phyloP scores from a whole-genome alignment of 176 grass and related monocot species.

The Saccharum spontaneum region DNA sequence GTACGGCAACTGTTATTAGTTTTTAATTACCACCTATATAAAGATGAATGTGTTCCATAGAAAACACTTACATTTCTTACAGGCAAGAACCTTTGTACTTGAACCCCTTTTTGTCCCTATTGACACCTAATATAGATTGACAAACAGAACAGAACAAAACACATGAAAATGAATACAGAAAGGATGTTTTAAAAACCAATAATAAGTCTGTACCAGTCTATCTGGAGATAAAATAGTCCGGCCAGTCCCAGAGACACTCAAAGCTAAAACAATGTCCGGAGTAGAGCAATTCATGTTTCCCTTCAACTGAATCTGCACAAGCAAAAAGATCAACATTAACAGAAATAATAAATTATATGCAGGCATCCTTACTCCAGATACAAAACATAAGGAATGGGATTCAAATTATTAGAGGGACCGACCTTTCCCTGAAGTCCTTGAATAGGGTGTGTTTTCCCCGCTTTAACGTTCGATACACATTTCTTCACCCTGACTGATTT shows the following conservation, averaged over 20 bases:
- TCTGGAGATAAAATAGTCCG: background rate
- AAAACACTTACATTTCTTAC: conserved; percentile 46
- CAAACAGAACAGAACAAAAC: conserved; percentile 17
- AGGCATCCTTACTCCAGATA: conserved; percentile 18
- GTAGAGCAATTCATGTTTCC: background rate
- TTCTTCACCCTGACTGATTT: conserved; percentile 30
- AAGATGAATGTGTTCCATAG: background rate
- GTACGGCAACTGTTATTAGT: conserved; percentile 26
- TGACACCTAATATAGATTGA: conserved; percentile 37
- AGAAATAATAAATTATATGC: conserved; percentile 7
- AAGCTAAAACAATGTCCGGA: conserved; percentile 41
- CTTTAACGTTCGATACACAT: background rate
- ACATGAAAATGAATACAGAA: conserved; percentile 23
- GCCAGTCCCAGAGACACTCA: background rate
- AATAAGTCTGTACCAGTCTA: conserved; percentile 11
- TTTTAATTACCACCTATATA: conserved; percentile 10
- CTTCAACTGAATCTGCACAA: conserved; percentile 29
- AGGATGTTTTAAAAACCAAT: background rate
- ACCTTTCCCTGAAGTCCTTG: conserved; percentile 25
- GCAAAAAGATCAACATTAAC: background rate
- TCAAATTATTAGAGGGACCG: conserved; percentile 25
- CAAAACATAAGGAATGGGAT: background rate
- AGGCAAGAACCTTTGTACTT: conserved; percentile 23
- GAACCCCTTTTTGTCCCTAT: background rate
- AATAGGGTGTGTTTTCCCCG: background rate